A percentile compares a stretch with the other conserved stretches of the same genome.
Conservation (phyloP, 2,329 filamentous ascomycete species). For the Botryotinia convoluta region DNA sequence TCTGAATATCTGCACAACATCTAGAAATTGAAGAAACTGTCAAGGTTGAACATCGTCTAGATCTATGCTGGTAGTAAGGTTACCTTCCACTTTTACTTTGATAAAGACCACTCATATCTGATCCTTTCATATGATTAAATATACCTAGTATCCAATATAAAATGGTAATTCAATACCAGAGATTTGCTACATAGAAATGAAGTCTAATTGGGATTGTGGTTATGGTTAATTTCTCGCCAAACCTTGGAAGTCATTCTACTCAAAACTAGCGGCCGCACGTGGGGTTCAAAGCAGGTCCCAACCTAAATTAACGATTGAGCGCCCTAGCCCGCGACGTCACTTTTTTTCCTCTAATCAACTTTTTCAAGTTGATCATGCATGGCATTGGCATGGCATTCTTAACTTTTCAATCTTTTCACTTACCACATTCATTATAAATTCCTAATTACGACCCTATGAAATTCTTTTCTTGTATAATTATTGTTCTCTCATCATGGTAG, state of each 20-base stretch:
- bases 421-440: not conserved
- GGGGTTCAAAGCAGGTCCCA: not conserved
- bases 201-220: not conserved
- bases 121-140: not conserved
- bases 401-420: not conserved
- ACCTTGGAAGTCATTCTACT: not conserved
- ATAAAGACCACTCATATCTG: not conserved
- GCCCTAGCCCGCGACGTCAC: constrained; percentile 5
- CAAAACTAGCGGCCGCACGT: not conserved
- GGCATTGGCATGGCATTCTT: not conserved
- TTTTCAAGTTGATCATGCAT: not conserved
- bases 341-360: constrained; percentile 1
- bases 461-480: not conserved
- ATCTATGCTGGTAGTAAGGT: not conserved
- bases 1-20: not conserved
- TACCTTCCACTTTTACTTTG: not conserved
- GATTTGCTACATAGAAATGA: not conserved
- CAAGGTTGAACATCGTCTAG: not conserved
- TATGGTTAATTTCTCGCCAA: not conserved
- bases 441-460: not conserved
- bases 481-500: constrained; percentile 6
- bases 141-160: not conserved
- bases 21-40: not conserved
- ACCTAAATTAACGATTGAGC: not conserved
- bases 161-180: not conserved